Evolutionary conservation across 306 rosid species (phyloP).

Genomic region (Lupinus albus): DNA sequence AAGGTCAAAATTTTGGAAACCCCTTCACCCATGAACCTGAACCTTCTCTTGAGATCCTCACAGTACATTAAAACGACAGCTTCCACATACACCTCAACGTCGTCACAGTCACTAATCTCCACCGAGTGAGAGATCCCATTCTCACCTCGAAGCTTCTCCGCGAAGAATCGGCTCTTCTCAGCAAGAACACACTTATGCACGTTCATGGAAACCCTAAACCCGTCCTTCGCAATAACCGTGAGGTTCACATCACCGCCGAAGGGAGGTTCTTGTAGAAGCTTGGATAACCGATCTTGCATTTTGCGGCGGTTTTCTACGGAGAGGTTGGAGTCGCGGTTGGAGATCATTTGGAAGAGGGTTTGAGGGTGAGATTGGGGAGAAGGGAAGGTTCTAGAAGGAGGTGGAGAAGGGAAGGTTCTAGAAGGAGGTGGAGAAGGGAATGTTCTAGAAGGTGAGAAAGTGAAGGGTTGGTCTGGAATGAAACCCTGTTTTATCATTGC

Average conservation of each 20-base stretch:
- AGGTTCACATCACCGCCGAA: constrained; percentile 66
- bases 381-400: constrained; percentile 47
- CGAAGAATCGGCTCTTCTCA: too few species aligned
- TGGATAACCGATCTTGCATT: too few species aligned
- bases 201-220: too few species aligned
- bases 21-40: constrained; percentile 62
- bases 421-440: too few species aligned
- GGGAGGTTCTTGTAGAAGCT: too few species aligned
- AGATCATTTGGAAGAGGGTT: too few species aligned
- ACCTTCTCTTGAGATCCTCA: constrained; percentile 65
- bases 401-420: too few species aligned
- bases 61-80: constrained; percentile 80
- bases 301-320: too few species aligned
- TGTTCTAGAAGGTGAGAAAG: constrained; percentile 77
- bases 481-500: constrained; percentile 84
- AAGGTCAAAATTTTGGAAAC: constrained; percentile 76
- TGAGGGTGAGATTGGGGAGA: constrained; percentile 52
- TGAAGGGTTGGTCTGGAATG: too few species aligned
- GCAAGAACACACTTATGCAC: too few species aligned
- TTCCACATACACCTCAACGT: constrained; percentile 78
- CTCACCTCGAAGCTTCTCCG: too few species aligned
- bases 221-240: constrained; percentile 64
- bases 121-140: constrained; percentile 46
- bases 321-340: too few species aligned
- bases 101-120: constrained; percentile 89